Base-by-base conservation (phyloP, 2,329 filamentous ascomycete species). In the Erysiphe neolycopersici region DNA sequence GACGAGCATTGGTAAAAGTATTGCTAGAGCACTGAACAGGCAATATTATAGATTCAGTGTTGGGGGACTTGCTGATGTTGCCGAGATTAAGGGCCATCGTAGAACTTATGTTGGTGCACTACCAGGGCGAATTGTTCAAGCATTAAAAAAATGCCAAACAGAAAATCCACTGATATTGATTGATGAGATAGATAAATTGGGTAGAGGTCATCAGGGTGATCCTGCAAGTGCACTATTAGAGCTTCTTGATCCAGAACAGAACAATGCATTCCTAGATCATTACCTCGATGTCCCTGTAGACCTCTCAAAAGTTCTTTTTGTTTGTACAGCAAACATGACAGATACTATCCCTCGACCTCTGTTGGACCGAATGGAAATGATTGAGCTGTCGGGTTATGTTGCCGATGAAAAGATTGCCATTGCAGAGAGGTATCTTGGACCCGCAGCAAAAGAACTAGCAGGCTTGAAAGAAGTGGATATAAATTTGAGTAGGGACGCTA, bases 371-470 rank as follows among this genome's bases (percentile, higher is more conserved):
- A 98, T 98, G 89, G 89, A 98, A 60, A 74, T 95, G 54, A 98
- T 98, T 51, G 76, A 91, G 48, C 69, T 98, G 2, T 95, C 87
- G 32, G 89, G 89, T 11, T 98, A 98, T 56, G 87, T 98, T 42
- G 76, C 87, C 0, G 87, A 98, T 50, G 89, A 98, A 67, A 98
- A 98, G 69, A 94, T 92, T 75, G 87, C 89, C 3, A 98, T 98
- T 54, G 89, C 89, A 3, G 79, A 98, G 57, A 73, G 74, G 50
- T 98, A 98, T 56, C 71, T 98, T 22, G 81, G 82, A 0, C 89
- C 89, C 8, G 79, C 83, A 41, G 89, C 91, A n/a, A 92, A 92
- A 61, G 85, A 94, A 49, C 66, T 92, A 46, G 87, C 83, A 33
- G 89, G 89, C 26, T 64, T 98, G 48, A 83, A 92, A 58, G 72